Evolutionary conservation across 192 early-diverging fungal species (phyloP), one percentile per base, ranked within the genome.

Genomic region (Phycomyces nitens): DNA sequence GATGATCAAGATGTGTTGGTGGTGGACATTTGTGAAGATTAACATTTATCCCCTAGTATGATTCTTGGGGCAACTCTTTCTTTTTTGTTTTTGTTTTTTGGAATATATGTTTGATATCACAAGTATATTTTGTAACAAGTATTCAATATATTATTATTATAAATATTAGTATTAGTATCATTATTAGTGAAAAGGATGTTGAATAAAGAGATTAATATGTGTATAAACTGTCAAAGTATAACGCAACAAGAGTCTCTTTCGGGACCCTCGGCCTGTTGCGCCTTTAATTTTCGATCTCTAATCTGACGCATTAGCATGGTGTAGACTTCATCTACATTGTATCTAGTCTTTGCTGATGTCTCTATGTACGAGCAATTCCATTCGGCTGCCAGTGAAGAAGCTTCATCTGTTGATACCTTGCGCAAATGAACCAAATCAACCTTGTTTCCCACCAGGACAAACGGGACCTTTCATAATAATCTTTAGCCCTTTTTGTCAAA

Each of bases 391-490:
- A 73, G 71, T 15, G 70, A 47, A 59, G 67, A 62, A 21, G 82
- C 87, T 43, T 88, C 86, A 1, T 72, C 72, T 1, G 72, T 26
- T 16, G 80, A 58, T 14, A 89, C 86, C 67, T 86, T 85, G 14
- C 87, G 80, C n/a, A 79, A 64, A 42, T 80, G 73, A 0, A 62
- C 76, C 66, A 88, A 66, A 72, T 88, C 87, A 4, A 71, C 77
- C 69, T 88, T 93, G 74, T 93, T 93, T 52, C 91, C 91, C 9
- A 93, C 86, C 4, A 93, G 74, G 43, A 92, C 82, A 56, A 92
- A 91, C 9, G 90, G 90, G 29, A 92, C 77, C 70, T 75, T 38
- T 39, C n/a, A 60, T 21, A 26, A 23, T n/a, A 43, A 10, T 49
- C 40, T 42, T 24, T 39, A 18, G 29, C n/a, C n/a, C n/a, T n/a